These are phyloP conservation scores for Stenogyne calaminthoides DNA, from an alignment of 305 asterid species.

Conservation along the genomic window DNA sequence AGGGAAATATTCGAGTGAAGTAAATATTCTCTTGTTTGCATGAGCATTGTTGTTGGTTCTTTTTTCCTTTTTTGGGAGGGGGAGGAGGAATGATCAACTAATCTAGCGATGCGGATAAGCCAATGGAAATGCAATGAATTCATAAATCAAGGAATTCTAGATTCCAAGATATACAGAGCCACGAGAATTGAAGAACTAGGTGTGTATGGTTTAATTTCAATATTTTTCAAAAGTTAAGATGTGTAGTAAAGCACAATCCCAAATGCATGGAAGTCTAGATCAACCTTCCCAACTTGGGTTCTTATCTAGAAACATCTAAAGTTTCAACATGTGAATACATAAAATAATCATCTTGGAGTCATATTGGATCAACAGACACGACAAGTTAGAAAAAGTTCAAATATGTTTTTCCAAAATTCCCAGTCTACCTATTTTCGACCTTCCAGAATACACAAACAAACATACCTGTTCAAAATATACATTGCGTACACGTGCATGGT, in stretches of 20 bases:
- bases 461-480: conserved; percentile 93
- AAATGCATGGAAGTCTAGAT: background rate
- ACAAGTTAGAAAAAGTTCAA: background rate
- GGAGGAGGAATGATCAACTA: background rate
- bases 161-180: conserved; percentile 7
- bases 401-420: background rate
- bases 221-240: background rate
- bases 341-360: background rate
- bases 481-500: conserved; percentile 89
- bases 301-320: background rate
- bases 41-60: background rate
- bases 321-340: background rate
- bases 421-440: conserved; percentile 6
- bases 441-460: conserved; percentile 18
- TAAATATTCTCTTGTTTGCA: background rate
- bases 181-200: background rate
- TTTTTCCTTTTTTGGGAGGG: background rate
- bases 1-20: background rate
- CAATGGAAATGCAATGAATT: background rate
- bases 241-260: background rate
- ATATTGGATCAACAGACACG: background rate
- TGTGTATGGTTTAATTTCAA: background rate
- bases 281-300: background rate
- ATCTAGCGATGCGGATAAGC: background rate
- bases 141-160: background rate